Percentiles rank a stretch among this genome's conserved stretches.
phyloP scores from a whole-genome alignment of 192 early-diverging fungal genomes.

The Mortierella antarctica region DNA sequence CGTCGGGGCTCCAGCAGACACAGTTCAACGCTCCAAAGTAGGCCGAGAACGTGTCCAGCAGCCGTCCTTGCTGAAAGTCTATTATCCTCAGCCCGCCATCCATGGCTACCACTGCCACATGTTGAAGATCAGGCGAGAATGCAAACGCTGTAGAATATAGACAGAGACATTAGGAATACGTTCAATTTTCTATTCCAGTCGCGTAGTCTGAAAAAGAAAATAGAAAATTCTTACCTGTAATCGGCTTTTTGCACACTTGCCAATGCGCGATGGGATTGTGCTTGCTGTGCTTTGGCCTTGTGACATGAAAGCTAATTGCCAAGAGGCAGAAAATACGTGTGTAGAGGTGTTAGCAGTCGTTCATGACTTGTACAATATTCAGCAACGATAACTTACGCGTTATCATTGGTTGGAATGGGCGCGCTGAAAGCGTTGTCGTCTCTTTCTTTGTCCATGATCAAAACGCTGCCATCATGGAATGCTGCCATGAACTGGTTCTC shows the following conservation, averaged over 20 bases:
- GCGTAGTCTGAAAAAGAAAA: too few species aligned
- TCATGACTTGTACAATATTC: background rate
- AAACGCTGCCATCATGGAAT: constrained; percentile 84
- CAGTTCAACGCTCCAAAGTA: constrained; percentile 93
- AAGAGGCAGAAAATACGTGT: background rate
- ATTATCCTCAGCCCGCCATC: constrained; percentile 86
- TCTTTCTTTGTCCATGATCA: constrained; percentile 88
- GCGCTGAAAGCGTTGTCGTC: constrained; percentile 76
- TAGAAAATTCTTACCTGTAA: constrained; percentile 66
- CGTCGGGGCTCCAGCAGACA: constrained; percentile 92
- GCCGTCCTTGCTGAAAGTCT: constrained; percentile 76
- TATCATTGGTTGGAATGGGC: constrained; percentile 28
- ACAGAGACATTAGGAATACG: background rate
- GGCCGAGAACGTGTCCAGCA: constrained; percentile 79
- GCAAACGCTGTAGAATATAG: constrained; percentile 64
- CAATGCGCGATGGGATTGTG: constrained; percentile 87
- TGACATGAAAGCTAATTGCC: constrained; percentile 62
- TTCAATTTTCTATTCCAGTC: too few species aligned
- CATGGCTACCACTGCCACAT: constrained; percentile 81
- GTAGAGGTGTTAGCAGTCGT: background rate
- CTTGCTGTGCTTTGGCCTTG: constrained; percentile 71
- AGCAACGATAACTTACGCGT: constrained; percentile 23
- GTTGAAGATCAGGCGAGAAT: constrained; percentile 87
- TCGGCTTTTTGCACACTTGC: constrained; percentile 73
- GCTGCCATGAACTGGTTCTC: constrained; percentile 87